These are phyloP conservation scores for Plantago coronopus DNA, from an alignment of 305 asterid species.

Conservation along the genomic window DNA sequence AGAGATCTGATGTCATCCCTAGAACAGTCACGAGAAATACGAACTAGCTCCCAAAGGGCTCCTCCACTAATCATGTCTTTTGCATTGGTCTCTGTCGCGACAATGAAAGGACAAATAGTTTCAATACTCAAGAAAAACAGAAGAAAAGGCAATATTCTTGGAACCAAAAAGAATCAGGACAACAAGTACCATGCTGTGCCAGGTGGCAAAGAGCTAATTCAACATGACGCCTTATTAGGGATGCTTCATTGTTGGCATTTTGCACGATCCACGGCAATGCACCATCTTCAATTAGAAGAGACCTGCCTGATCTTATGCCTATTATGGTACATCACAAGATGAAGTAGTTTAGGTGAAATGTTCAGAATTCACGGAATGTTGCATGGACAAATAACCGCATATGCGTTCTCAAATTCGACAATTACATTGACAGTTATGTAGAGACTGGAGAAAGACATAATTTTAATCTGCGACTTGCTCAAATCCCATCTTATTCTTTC, in stretches of 20 bases:
- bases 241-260: conserved; percentile 75
- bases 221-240: conserved; percentile 67
- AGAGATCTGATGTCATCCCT: conserved; percentile 69
- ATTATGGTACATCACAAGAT: background rate
- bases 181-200: conserved; percentile 63
- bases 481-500: no score
- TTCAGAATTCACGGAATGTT: background rate
- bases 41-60: conserved; percentile 79
- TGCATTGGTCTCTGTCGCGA: conserved; percentile 62
- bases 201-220: conserved; percentile 87
- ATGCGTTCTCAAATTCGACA: background rate
- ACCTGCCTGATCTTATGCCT: conserved; percentile 60
- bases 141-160: conserved; percentile 12
- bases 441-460: no score
- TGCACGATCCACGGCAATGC: conserved; percentile 84
- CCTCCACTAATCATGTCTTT: conserved; percentile 71
- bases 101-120: background rate
- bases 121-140: background rate
- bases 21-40: conserved; percentile 67
- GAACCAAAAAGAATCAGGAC: background rate
- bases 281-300: conserved; percentile 79
- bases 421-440: background rate
- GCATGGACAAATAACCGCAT: background rate
- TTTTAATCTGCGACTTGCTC: no score
- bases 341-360: background rate